phyloP scores from a whole-genome alignment of 2,329 filamentous ascomycete species.

The Pestalotiopsis sp. region DNA sequence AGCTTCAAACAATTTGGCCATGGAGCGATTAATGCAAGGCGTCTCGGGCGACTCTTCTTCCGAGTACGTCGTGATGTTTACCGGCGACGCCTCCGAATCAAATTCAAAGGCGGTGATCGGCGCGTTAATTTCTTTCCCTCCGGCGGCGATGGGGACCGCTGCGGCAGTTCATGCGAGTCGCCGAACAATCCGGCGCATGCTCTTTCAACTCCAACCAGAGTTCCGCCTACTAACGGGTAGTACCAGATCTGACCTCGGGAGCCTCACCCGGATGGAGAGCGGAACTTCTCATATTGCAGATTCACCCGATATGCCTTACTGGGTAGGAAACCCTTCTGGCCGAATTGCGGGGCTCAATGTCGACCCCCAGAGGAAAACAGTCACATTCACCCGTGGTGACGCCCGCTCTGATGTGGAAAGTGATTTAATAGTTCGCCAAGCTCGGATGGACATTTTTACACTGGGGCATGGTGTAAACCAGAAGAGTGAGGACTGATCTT shows the following conservation, averaged over 20 bases:
- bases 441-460: not conserved
- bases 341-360: not conserved
- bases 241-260: not conserved
- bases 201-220: not conserved
- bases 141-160: too few species aligned
- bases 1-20: not conserved
- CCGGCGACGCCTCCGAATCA: not conserved
- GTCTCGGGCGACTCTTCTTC: not conserved
- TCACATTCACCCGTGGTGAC: not conserved
- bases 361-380: not conserved
- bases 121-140: not conserved
- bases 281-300: not conserved
- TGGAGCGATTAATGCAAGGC: not conserved
- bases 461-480: too few species aligned
- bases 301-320: not conserved
- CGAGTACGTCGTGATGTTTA: not conserved
- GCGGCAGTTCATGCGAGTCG: too few species aligned
- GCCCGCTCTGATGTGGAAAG: not conserved
- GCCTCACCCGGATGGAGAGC: not conserved
- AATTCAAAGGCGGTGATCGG: not conserved
- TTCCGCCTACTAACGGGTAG: not conserved
- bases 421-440: not conserved
- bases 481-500: too few species aligned
- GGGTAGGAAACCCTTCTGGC: not conserved
- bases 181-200: too few species aligned